These are phyloP conservation scores for Chlamydomonas sp. DNA, from an alignment of 139 green algal species.

Conservation along the genomic window DNA sequence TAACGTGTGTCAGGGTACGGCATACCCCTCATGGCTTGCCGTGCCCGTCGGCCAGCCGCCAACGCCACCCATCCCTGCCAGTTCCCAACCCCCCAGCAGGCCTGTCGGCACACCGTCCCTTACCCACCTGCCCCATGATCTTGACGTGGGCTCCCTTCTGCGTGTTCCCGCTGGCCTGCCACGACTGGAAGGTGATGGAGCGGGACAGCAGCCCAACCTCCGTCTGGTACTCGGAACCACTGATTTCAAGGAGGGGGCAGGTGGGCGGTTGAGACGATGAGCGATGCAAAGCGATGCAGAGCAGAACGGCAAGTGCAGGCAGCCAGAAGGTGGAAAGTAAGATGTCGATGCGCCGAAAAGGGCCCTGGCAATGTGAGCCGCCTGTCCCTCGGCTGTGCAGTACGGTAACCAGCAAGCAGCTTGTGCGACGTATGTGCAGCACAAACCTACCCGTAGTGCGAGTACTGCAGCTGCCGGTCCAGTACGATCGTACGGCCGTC, in stretches of 20 bases:
- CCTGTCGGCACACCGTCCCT: not conserved
- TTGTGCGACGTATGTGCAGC: not conserved
- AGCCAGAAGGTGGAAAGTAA: not conserved
- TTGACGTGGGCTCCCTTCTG: conserved; percentile 33
- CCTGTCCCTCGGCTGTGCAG: not conserved
- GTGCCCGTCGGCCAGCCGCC: too few relatives aligned
- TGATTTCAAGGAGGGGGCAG: not conserved
- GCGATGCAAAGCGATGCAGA: not conserved
- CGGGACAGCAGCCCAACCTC: conserved; percentile 66
- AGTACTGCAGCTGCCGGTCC: conserved; percentile 23
- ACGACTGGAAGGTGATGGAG: conserved; percentile 49
- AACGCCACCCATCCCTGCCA: too few relatives aligned
- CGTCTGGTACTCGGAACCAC: conserved; percentile 64
- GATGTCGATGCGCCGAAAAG: not conserved
- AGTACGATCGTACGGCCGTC: conserved; percentile 48
- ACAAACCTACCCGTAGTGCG: conserved; percentile 56
- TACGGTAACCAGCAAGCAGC: not conserved
- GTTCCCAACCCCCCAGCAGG: not conserved
- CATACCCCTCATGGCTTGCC: too few relatives aligned
- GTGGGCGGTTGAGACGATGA: not conserved
- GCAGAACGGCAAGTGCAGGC: not conserved
- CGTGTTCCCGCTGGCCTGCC: not conserved
- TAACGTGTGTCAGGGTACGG: too few relatives aligned
- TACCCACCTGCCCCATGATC: conserved; percentile 48
- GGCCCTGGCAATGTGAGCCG: not conserved